Evolutionary conservation across 2,329 filamentous ascomycete species (phyloP), one percentile per base, ranked within the genome.

Genomic region (Trichoderma oligosporum): DNA sequence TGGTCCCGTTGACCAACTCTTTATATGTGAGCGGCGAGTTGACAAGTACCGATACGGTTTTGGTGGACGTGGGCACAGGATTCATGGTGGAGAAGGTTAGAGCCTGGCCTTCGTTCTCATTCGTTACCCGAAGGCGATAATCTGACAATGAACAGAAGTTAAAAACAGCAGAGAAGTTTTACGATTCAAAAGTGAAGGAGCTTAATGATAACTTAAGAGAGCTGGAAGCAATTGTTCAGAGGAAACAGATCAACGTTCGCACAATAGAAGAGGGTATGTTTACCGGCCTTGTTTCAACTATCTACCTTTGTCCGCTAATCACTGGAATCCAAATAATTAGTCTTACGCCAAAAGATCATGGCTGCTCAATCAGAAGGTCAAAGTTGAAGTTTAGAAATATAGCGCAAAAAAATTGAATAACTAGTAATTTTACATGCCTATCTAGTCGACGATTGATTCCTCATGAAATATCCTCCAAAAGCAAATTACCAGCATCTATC

Each of bases 1-100:
- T 99, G 18, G 91, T 99, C n/a, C 94, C 95, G 0, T 76, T 99
- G 61, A 99, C 94, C 11, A 94, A 89, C 66, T 97, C 92, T 1
- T 82, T 99, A 27, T 99, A 99, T 73, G 93, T 99, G 14, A 88
- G 88, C 24, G 95, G 93, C 29, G 86, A 82, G 36, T 78, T 97
- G 38, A 81, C 88, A 44, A 83, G 87, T 71, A 81, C 86, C 1
- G 82, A 89, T 57, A 86, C 85, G 60, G 91, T 96, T 6, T 79
- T 97, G 58, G 91, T 97, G 38, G 93, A 97, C 71, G 85, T 97
- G 18, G 93, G 93, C 18, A 97, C 93, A 1, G 93, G 93, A 0
- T 97, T 95, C 71, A 92, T 91, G 68, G 86, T 97, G 53, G 92
- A 97, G 75, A 99, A 99, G 83, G 87, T 88, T 54, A 22, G 62